Percentiles rank a stretch among this genome's conserved stretches.
These are phyloP conservation scores for Coemansia sp. DNA, from an alignment of 192 early-diverging fungal genomes.

Conservation along the genomic window DNA sequence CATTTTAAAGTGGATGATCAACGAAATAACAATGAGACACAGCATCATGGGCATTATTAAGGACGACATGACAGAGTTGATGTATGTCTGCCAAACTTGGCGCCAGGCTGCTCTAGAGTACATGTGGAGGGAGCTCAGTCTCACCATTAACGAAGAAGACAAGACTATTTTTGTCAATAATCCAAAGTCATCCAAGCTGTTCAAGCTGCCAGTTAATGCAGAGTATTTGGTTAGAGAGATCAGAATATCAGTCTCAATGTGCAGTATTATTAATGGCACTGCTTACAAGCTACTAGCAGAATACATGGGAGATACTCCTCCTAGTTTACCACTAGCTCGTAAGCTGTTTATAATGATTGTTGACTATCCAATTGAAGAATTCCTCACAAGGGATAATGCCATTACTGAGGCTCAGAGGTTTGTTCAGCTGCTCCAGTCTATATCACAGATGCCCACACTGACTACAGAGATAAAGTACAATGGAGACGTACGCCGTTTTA, in stretches of 20 bases:
- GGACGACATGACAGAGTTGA: not conserved
- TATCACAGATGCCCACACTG: not conserved
- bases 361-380: not conserved
- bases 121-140: not conserved
- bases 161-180: not conserved
- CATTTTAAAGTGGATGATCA: not conserved
- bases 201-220: not conserved
- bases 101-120: not conserved
- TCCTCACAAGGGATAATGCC: not conserved
- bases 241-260: not conserved
- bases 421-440: not conserved
- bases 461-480: not conserved
- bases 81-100: slow-evolving; percentile 1
- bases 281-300: not conserved
- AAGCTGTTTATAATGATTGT: not conserved
- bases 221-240: not conserved
- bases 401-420: not conserved
- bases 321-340: not conserved
- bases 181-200: not conserved
- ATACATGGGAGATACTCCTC: not conserved
- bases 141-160: not conserved
- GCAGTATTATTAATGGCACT: not conserved
- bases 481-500: not conserved
- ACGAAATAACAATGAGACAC: not conserved
- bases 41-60: not conserved